phyloP scores from a whole-genome alignment of 768 basidiomycete genomes.

The Lactarius deliciosus region DNA sequence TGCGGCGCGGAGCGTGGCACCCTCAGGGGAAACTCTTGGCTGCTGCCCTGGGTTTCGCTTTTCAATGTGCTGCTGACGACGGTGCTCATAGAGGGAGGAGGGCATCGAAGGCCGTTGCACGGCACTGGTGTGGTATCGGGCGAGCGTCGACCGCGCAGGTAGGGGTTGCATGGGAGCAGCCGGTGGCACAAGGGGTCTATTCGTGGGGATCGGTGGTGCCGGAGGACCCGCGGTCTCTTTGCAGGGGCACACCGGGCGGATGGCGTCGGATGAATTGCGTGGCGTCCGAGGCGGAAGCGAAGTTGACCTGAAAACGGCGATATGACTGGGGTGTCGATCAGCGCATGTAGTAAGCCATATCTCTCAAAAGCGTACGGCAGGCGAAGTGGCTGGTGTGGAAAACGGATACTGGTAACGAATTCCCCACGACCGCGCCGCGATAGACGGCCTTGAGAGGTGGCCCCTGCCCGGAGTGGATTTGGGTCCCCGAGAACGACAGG shows the following conservation, averaged over 20 bases:
- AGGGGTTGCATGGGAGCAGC: constrained; percentile 7
- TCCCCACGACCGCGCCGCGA: constrained; percentile 70
- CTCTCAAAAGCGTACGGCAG: constrained; percentile 7
- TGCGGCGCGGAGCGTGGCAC: constrained; percentile 1
- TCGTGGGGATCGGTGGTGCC: constrained; percentile 28
- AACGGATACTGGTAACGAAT: constrained; percentile 67
- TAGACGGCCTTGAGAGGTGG: constrained; percentile 81
- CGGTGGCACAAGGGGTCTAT: constrained; percentile 29
- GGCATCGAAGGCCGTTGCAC: constrained; percentile 13
- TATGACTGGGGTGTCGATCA: constrained; percentile 48
- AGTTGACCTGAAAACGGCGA: constrained; percentile 76
- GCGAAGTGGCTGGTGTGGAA: constrained; percentile 31
- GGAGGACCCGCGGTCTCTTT: constrained; percentile 50
- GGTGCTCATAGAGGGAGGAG: neutral
- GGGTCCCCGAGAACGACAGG: constrained; percentile 55
- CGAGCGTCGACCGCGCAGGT: neutral
- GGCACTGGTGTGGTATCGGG: constrained; percentile 3
- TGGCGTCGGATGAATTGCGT: constrained; percentile 57
- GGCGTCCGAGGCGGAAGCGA: constrained; percentile 49
- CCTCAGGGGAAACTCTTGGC: neutral
- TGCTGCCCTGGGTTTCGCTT: neutral
- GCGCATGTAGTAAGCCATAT: constrained; percentile 1
- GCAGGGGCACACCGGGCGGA: constrained; percentile 73
- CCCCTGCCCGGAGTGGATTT: constrained; percentile 43
- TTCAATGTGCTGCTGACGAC: neutral